Evolutionary conservation across 805 yeast species (phyloP), one percentile per base, ranked within the genome.

Genomic region (Sugiyamaella americana): DNA sequence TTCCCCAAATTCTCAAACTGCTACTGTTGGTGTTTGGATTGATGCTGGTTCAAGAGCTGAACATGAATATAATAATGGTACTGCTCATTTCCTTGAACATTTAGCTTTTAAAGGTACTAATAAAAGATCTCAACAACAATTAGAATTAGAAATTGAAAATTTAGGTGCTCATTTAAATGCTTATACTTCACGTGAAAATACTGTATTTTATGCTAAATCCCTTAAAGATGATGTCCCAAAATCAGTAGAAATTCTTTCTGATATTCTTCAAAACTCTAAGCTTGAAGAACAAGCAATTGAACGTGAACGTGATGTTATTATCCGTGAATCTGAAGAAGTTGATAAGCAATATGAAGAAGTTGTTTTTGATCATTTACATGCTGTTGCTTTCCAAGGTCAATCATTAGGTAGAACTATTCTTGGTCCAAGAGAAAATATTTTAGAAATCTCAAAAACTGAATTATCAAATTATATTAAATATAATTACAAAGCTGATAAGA

Each of bases 21-120:
- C 98, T 51, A 93, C 98, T 1, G 96, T 93, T 11, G 98, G 98
- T 2, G 91, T 93, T 46, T 94, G 96, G 91, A 88, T 93, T 51
- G 96, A 93, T 67, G 96, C 98, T 36, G 99, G 99, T 2, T 89
- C 97, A 2, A 75, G 99, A 52, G 98, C 98, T 2, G 99, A 93
- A 67, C 83, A 80, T 58, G 72, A 73, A 40, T 79, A 85, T 59
- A 75, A 75, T 60, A 88, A 88, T 57, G 99, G 99, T 41, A 89
- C 98, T 5, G 99, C 99, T 0, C 99, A 93, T 68, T 93, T 93
- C 63, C 70, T 93, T 48, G 99, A 93, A 67, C 99, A 93, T 67
- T 72, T 93, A 60, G 95, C 98, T 6, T 93, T 93, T 72, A 93
- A 93, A 64, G 99, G 99, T 20, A 93, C 99, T 11, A 66, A 74